Base-by-base conservation (phyloP, 2,329 filamentous ascomycete species). In the Xylariaceae sp. region DNA sequence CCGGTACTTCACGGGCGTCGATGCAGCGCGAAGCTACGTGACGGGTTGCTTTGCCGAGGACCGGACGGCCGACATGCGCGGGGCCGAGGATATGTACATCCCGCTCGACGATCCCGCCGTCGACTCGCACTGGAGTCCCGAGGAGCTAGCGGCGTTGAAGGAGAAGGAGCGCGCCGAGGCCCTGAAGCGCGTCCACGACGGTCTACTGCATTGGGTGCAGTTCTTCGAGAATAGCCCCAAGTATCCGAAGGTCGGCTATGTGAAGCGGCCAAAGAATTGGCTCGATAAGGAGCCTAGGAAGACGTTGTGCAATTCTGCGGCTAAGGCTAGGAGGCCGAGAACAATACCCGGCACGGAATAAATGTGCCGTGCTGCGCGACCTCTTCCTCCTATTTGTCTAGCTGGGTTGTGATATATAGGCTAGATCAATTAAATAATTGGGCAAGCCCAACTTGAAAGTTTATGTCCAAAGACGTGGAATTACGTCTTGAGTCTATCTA, bases 41-140 rank as follows among this genome's bases (percentile, higher is more conserved):
- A 98, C 95, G 2, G 92, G 91, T 16, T 99, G 95, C 75, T 99
- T 99, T 77, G 79, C 85, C 34, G 88, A 92, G 62, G 95, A 99
- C 79, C 80, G 87, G 28, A 95, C 88, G 2, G 82, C 90, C 3
- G 95, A 99, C 76, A 78, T 97, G 73, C 85, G 90, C 60, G 95
- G 95, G 41, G 88, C 91, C 4, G 95, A 98, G 77, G 83, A 87
- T 62, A 95, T 96, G 84, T 98, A 86, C 75, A 72, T 94, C 7
- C 86, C 86, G 1, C 66, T 85, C 29, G 85, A 88, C 71, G 81
- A 88, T 67, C 78, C 82, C 1, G 78, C 80, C 53, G 82, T 89
- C 23, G 89, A 93, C 72, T 67, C 70, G 31, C 74, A 82, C 68
- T 87, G 79, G 76, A 77, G 75, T 31, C 77, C 82, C 16, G 80